Conservation (phyloP, 169 alveolate species). For the Plasmodium vinckei region DNA sequence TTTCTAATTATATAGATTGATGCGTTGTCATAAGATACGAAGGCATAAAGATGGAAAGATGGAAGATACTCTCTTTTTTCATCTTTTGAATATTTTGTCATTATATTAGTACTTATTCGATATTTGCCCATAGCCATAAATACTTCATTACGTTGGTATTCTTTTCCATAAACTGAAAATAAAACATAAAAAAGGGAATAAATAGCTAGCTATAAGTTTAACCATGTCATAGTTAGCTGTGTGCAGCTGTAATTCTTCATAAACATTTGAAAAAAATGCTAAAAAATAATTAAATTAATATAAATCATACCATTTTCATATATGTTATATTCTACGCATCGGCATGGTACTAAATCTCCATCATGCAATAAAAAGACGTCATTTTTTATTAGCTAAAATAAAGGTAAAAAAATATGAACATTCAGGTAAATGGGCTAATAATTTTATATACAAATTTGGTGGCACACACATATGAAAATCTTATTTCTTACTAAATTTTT, state of each 20-base stretch:
- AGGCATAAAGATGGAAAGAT: slow-evolving; percentile 45
- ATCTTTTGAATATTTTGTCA: slow-evolving; percentile 47
- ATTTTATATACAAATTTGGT: neutral
- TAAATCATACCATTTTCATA: slow-evolving; percentile 12
- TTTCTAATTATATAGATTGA: slow-evolving; percentile 42
- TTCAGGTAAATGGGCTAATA: neutral
- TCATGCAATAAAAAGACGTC: slow-evolving; percentile 57
- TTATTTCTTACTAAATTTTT: slow-evolving; percentile 27
- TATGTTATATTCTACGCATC: slow-evolving; percentile 49
- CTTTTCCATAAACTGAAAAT: slow-evolving; percentile 34
- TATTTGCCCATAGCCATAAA: slow-evolving; percentile 67
- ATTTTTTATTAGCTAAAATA: slow-evolving; percentile 50
- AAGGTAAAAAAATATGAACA: neutral
- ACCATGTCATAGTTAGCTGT: too few species aligned
- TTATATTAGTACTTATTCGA: slow-evolving; percentile 22
- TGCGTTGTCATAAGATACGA: slow-evolving; percentile 33
- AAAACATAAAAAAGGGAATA: neutral
- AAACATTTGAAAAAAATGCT: neutral
- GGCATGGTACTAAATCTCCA: slow-evolving; percentile 60
- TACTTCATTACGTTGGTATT: slow-evolving; percentile 42
- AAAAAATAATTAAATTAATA: neutral
- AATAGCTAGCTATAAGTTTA: too few species aligned
- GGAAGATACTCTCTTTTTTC: slow-evolving; percentile 70
- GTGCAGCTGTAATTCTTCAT: neutral
- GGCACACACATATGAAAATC: neutral